These are phyloP conservation scores for Aegilops speltoides DNA, from an alignment of 176 grass and related monocot species.

Conservation along the genomic window DNA sequence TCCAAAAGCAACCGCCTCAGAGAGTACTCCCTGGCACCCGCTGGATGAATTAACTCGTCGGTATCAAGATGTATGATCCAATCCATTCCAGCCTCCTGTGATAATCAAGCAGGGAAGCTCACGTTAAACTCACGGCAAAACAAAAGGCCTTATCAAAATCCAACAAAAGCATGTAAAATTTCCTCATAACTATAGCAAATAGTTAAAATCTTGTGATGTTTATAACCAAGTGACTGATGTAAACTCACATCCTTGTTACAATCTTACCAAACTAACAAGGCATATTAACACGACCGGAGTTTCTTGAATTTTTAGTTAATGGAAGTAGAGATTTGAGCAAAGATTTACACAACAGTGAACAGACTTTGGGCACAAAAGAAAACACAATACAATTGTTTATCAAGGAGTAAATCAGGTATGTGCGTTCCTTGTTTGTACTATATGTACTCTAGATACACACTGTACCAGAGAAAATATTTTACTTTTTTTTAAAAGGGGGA, in stretches of 20 bases:
- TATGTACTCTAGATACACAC: not conserved
- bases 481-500: not conserved
- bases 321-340: not conserved
- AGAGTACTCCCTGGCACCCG: slow-evolving; percentile 84
- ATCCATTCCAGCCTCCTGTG: slow-evolving; percentile 80
- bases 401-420: not conserved
- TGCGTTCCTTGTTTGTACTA: not conserved
- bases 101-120: slow-evolving; percentile 23
- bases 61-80: slow-evolving; percentile 99
- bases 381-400: not conserved
- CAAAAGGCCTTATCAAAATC: not conserved
- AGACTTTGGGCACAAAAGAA: not conserved
- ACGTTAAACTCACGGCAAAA: slow-evolving; percentile 20
- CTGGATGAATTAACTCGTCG: slow-evolving; percentile 94
- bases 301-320: slow-evolving; percentile 7
- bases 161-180: slow-evolving; percentile 1
- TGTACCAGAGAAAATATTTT: not conserved
- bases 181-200: not conserved
- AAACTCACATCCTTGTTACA: not conserved
- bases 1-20: slow-evolving; percentile 90
- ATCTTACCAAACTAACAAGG: not conserved
- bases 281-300: not conserved
- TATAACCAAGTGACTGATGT: not conserved
- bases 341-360: not conserved
- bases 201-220: not conserved